Evolutionary conservation across 495 filamentous ascomycete genomes (phyloP), one percentile per base, ranked within the genome.

Genomic region (Amphirosellinia nigrospora): DNA sequence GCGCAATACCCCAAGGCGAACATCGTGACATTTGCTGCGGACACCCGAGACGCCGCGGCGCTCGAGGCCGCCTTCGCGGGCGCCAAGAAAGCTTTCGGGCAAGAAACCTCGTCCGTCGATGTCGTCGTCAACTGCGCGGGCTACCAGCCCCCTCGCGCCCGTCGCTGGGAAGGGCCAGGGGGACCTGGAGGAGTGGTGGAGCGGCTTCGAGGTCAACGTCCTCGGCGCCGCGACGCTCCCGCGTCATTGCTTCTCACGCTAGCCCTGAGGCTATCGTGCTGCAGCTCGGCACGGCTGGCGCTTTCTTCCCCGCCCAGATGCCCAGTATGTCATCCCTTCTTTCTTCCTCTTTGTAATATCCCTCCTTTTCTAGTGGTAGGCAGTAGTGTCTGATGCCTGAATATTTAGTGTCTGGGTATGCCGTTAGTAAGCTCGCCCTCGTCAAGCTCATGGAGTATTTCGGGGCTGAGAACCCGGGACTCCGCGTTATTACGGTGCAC

Each of bases 401-500:
- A 38, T 52, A 7, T 23, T 39, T 21, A 60, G 58, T 79, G 66
- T 34, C 71, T 3, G 75, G 66, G 16, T 85, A 86, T 66, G 60
- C 70, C 36, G 71, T 74, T 26, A 78, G 78, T 59, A 86, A 86
- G 68, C 58, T 80, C 41, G 82, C 81, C 2, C 70, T 70, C 19
- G 74, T 75, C 0, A 84, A 81, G 77, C 61, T 83, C 7, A 68
- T 84, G 46, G 77, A 85, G 71, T 72, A 74, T 38, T 72, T 83
- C n/a, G 77, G 77, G 10, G 71, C 70, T 21, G 84, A 86, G 70
- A 83, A 83, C 39, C 77, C 78, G n/a, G 64, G 78, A 8, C 19
- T 85, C 23, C 72, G 79, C 48, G 74, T 82, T 5, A 58, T 80
- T 41, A 80, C 78, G 65, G 74, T 84, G 39, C 82, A 85, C 72